Base-by-base conservation (phyloP, 176 grass and related monocot species). In the Carex parvula region DNA sequence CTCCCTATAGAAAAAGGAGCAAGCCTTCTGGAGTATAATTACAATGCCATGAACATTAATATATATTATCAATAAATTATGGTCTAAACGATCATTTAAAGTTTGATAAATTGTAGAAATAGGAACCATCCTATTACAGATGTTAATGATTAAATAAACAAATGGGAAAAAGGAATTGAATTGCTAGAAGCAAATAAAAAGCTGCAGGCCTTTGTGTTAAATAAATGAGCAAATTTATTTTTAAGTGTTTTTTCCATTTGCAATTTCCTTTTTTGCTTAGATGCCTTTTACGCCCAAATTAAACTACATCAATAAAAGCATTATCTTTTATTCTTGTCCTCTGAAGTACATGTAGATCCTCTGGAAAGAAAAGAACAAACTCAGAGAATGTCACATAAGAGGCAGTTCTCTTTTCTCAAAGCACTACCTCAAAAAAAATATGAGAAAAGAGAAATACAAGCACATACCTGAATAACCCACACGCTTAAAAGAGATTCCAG, bases 401-500 rank as follows among this genome's bases (percentile, higher is more conserved):
- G 30, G 26, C 11, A 8, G 44, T 48, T 48, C 8, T 48, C 44
- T 48, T 48, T 48, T 48, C 7, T 48, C 44, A 10, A 48, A 48
- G 44, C 44, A 48, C 44, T 48, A 48, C 44, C 44, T 48, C 44
- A 39, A 71, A 52, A 53, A n/a, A 82, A 70, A 87, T 15, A 86
- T 30, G 64, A 54, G 17, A 17, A 18, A 77, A 53, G 6, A 22
- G 13, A 21, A 35, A 87, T 70, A 88, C 66, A 81, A 22, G 14
- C 17, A 90, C 76, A 80, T 74, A 94, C 95, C 92, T 98, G 87
- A 83, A 94, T 86, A 55, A 98, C 95, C 95, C 95, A 98, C 26
- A 98, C 61, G 75, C 95, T 98, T 79, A 98, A 86, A 66, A 94
- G 74, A 24, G 84, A 91, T 85, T 98, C 95, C 59, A 93, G 58